Base-by-base conservation (phyloP, 352 stramenopile genomes). In the Phytopythium mirpurense region DNA sequence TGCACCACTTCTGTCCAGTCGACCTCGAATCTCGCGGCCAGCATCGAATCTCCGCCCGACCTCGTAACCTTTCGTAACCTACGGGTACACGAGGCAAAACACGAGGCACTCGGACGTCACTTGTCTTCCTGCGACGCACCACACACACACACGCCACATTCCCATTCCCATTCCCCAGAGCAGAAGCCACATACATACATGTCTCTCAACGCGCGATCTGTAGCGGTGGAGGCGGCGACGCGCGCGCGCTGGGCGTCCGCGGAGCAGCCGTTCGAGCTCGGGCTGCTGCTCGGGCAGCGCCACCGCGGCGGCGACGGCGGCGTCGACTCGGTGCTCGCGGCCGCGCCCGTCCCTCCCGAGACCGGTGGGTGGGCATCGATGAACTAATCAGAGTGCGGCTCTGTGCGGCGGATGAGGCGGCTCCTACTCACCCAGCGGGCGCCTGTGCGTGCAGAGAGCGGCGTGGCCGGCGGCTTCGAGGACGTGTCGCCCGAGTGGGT, bases 401-500 rank as follows among this genome's bases (percentile, higher is more conserved):
- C n/a, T n/a, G n/a, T n/a, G n/a, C n/a, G n/a, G n/a, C n/a, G n/a
- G n/a, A n/a, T n/a, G n/a, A n/a, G n/a, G n/a, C n/a, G n/a, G n/a
- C n/a, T n/a, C n/a, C n/a, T n/a, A n/a, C n/a, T n/a, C n/a, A n/a
- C n/a, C n/a, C n/a, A n/a, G n/a, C n/a, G n/a, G n/a, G n/a, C n/a
- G n/a, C 7, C 27, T n/a, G 18, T 23, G 23, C 6, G 3, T 26
- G 61, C 67, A 81, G 42, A 57, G 58, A 51, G 55, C 15, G 71
- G 78, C 4, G 51, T 57, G 1, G 52, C 60, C 1, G 64, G 53
- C 15, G 46, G 59, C 51, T 73, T 87, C 36, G 62, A 60, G 8
- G 75, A 88, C 46, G 58, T 90, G 36, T 86, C 77, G 14, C 60
- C 70, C 21, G 77, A 88, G 12, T 90, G 80, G 80, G 61, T 82